phyloP scores from a whole-genome alignment of 306 rosid genomes.

The Mucuna pruriens region DNA sequence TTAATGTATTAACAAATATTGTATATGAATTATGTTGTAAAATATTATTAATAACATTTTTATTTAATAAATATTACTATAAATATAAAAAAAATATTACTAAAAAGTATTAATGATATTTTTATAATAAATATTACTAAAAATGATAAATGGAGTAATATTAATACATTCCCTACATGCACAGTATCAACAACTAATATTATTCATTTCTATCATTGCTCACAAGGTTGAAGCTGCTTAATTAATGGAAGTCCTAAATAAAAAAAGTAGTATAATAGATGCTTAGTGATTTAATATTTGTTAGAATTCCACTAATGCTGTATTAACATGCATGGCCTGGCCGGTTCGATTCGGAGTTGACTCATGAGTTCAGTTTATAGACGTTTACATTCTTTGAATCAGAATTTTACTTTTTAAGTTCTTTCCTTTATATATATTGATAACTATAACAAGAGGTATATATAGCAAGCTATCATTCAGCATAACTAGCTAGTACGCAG shows the following conservation, averaged over 20 bases:
- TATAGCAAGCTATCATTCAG: conserved; percentile 29
- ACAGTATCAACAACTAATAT: too few species aligned
- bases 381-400: conserved; percentile 47
- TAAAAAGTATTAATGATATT: too few species aligned
- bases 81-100: too few species aligned
- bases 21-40: too few species aligned
- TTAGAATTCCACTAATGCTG: neutral
- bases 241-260: neutral
- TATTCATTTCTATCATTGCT: neutral
- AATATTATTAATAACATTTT: too few species aligned
- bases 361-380: conserved; percentile 34
- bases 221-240: neutral
- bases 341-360: conserved; percentile 58
- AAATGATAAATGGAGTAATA: too few species aligned
- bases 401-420: conserved; percentile 43
- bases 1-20: too few species aligned
- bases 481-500: conserved; percentile 30
- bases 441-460: neutral
- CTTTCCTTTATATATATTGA: neutral
- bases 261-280: neutral
- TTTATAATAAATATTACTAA: too few species aligned
- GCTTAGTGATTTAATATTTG: neutral
- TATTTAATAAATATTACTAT: too few species aligned
- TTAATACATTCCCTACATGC: too few species aligned
- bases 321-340: conserved; percentile 34